phyloP scores from a whole-genome alignment of 495 filamentous ascomycete genomes.

The Tricharina praecox region DNA sequence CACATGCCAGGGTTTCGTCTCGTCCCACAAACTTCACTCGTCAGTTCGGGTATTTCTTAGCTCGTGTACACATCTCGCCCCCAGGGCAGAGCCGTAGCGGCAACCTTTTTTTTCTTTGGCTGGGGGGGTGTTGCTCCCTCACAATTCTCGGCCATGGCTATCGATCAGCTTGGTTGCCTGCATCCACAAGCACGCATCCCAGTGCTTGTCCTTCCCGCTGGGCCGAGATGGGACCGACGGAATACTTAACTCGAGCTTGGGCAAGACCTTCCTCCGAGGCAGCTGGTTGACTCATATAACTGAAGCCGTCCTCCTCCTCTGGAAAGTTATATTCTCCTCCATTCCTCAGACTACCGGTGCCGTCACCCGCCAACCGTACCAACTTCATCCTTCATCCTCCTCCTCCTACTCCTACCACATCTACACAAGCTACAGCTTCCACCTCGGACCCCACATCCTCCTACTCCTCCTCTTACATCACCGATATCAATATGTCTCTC shows the following conservation, averaged over 20 bases:
- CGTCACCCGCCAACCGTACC: not conserved
- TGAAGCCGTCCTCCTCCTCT: not conserved
- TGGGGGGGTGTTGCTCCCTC: too few relatives aligned
- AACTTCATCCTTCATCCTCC: not conserved
- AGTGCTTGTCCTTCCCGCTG: constrained; percentile 6
- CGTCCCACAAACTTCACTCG: too few relatives aligned
- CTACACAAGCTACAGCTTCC: not conserved
- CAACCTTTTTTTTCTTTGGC: too few relatives aligned
- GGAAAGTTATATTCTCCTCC: not conserved
- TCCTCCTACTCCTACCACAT: not conserved
- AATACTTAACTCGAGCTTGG: not conserved
- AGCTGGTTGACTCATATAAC: not conserved
- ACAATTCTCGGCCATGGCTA: not conserved
- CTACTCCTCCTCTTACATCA: constrained; percentile 37
- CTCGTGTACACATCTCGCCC: too few relatives aligned
- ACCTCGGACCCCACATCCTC: constrained; percentile 27
- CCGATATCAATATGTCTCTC: constrained; percentile 24
- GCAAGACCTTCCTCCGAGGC: not conserved
- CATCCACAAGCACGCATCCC: not conserved
- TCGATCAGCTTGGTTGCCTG: not conserved
- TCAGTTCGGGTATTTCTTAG: too few relatives aligned
- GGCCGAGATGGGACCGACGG: constrained; percentile 8
- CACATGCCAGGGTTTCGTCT: too few relatives aligned
- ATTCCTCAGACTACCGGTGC: not conserved
- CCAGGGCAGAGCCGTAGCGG: too few relatives aligned